These are phyloP conservation scores for Leccinellum luteum DNA, from an alignment of 768 basidiomycete genomes.

Conservation along the genomic window DNA sequence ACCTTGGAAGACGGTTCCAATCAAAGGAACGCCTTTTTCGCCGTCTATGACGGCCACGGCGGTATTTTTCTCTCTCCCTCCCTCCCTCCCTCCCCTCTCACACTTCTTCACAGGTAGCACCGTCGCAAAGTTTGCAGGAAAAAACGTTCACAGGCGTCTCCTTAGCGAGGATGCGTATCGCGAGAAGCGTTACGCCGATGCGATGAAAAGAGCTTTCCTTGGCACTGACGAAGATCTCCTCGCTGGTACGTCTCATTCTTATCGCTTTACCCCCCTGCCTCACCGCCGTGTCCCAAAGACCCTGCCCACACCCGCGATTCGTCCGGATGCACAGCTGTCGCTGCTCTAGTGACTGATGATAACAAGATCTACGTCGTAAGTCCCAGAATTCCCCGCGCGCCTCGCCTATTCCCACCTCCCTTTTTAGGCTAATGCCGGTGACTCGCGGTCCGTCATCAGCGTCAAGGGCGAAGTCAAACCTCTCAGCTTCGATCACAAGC, in stretches of 20 bases:
- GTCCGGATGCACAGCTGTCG: conserved; percentile 95
- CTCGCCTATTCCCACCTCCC: background rate
- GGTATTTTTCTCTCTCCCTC: conserved; percentile 46
- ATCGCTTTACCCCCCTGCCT: background rate
- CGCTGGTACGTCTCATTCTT: conserved; percentile 52
- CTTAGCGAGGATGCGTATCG: conserved; percentile 70
- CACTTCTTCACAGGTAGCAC: conserved; percentile 54
- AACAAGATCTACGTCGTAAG: conserved; percentile 77
- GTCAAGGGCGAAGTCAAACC: conserved; percentile 84
- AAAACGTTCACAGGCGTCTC: conserved; percentile 78
- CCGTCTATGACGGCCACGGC: conserved; percentile 98
- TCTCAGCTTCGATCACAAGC: conserved; percentile 95
- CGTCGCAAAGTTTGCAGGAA: conserved; percentile 85
- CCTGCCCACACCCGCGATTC: conserved; percentile 87
- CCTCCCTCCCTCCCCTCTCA: background rate
- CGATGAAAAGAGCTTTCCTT: conserved; percentile 86
- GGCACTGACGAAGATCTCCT: conserved; percentile 94
- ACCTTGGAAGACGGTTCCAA: conserved; percentile 54
- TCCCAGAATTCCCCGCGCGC: conserved; percentile 9
- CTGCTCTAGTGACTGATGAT: conserved; percentile 78
- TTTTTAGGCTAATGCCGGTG: conserved; percentile 91
- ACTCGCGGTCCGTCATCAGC: conserved; percentile 88
- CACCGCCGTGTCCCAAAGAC: conserved; percentile 44
- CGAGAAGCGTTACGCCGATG: conserved; percentile 64
- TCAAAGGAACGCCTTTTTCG: conserved; percentile 78